Evolutionary conservation across 2,329 filamentous ascomycete species (phyloP).

Genomic region (Plenodomus biglobosus): DNA sequence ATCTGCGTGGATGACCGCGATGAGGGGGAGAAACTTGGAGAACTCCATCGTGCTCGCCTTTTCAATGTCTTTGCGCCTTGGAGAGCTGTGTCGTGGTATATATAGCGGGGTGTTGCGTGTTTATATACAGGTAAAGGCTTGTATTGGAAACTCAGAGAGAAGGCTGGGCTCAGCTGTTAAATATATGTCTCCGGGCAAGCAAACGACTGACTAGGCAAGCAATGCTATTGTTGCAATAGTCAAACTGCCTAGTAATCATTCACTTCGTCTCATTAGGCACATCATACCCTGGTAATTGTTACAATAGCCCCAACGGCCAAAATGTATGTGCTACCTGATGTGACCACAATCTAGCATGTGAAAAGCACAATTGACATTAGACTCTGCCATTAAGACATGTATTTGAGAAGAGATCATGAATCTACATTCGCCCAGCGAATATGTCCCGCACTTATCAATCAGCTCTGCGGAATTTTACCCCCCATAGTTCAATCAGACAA

Average conservation of each 20-base stretch:
- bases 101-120: too few species aligned
- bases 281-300: background rate
- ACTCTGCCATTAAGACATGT: conserved; percentile 17
- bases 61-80: background rate
- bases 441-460: conserved; percentile 58
- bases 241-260: too few species aligned
- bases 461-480: conserved; percentile 52
- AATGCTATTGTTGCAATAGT: too few species aligned
- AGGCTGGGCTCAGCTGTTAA: background rate
- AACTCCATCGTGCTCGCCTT: background rate
- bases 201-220: too few species aligned
- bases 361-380: background rate
- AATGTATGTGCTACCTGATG: background rate
- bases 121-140: too few species aligned
- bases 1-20: conserved; percentile 9
- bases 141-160: too few species aligned
- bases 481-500: conserved; percentile 56
- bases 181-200: background rate
- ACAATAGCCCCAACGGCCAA: background rate
- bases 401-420: conserved; percentile 58
- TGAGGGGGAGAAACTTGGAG: conserved; percentile 3
- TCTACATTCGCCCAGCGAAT: conserved; percentile 53
- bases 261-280: background rate
- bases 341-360: background rate
- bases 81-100: too few species aligned